These are phyloP conservation scores for Zarea fungicola DNA, from an alignment of 2,329 filamentous ascomycete species.

Conservation along the genomic window DNA sequence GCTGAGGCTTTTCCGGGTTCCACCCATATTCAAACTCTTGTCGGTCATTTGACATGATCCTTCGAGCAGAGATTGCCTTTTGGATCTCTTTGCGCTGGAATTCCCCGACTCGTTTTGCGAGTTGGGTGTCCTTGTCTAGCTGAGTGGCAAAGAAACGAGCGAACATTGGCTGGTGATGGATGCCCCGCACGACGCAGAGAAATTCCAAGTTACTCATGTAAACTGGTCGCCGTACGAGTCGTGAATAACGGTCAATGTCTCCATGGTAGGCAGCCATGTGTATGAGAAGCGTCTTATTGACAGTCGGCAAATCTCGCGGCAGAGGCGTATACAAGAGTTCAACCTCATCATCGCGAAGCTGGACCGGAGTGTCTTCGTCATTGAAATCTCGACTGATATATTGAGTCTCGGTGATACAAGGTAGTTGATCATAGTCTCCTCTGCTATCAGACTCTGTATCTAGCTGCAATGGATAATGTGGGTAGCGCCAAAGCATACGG, in stretches of 20 bases:
- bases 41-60: constrained; percentile 7
- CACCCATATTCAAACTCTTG: constrained; percentile 5
- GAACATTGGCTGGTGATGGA: constrained; percentile 2
- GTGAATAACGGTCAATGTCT: constrained; percentile 4
- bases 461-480: neutral
- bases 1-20: neutral
- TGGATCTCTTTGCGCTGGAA: neutral
- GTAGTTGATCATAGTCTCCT: neutral
- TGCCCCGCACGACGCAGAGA: constrained; percentile 4
- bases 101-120: neutral
- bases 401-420: constrained; percentile 2
- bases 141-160: constrained; percentile 1
- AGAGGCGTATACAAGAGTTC: constrained; percentile 2
- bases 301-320: neutral
- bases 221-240: neutral
- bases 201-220: neutral
- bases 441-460: neutral
- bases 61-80: constrained; percentile 2
- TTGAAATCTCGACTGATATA: neutral
- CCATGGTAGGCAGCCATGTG: constrained; percentile 8
- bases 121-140: neutral
- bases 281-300: constrained; percentile 6
- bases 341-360: neutral
- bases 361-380: neutral
- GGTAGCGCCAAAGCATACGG: neutral